A percentile compares a stretch with the other conserved stretches of the same genome.
Conservation (phyloP, 2,329 filamentous ascomycete genomes). For the Pseudogymnoascus sp. region DNA sequence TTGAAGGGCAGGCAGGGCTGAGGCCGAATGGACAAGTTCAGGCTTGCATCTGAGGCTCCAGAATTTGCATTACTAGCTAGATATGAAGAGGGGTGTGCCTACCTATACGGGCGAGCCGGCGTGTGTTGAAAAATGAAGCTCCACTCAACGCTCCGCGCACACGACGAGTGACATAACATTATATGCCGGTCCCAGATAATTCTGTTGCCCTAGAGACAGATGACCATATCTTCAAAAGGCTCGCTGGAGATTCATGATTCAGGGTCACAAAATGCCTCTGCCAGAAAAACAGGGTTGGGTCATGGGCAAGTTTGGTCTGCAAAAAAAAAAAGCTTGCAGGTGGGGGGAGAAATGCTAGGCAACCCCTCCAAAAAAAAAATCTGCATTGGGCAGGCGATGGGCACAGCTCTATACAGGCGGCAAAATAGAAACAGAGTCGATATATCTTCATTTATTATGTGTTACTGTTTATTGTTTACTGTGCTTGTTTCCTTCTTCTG, state of each 20-base stretch:
- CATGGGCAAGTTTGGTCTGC: slow-evolving; percentile 1
- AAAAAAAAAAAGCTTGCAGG: slow-evolving; percentile 4
- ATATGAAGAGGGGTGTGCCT: background rate
- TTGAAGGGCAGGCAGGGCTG: background rate
- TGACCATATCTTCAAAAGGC: background rate
- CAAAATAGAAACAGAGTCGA: background rate
- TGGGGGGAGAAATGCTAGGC: slow-evolving; percentile 1
- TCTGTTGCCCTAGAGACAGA: slow-evolving; percentile 6
- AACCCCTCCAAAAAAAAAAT: background rate
- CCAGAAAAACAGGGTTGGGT: background rate
- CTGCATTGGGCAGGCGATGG: background rate
- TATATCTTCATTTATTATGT: slow-evolving; percentile 1
- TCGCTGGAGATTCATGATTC: slow-evolving; percentile 2
- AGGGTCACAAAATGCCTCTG: background rate
- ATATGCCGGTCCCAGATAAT: background rate
- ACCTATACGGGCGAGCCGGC: background rate
- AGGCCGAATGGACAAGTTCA: background rate
- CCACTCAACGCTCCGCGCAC: background rate
- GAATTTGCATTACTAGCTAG: background rate
- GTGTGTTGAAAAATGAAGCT: background rate
- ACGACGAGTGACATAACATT: slow-evolving; percentile 1
- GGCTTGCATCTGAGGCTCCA: background rate
- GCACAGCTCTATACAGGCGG: background rate
- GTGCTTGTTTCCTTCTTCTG: background rate
- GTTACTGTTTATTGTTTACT: background rate